Conservation (phyloP, 805 yeast species). For the Ogataea chonburiensis region DNA sequence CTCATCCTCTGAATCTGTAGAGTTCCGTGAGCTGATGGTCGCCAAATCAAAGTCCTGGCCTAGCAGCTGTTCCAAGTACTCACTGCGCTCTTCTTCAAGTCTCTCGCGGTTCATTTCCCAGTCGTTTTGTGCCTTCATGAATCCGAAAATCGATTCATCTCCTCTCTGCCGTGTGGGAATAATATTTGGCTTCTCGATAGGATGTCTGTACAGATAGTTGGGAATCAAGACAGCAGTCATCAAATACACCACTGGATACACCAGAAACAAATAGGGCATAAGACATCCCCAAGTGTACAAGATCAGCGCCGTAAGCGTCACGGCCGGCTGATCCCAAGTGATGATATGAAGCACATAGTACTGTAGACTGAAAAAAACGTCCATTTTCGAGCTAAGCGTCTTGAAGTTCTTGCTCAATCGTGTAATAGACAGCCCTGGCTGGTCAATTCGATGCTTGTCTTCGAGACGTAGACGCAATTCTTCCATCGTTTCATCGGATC, state of each 20-base stretch:
- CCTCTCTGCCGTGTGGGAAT: slow-evolving; percentile 50
- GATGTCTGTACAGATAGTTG: slow-evolving; percentile 68
- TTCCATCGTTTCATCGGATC: slow-evolving; percentile 23
- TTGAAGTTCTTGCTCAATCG: slow-evolving; percentile 57
- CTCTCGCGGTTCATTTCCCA: slow-evolving; percentile 19
- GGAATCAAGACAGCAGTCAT: slow-evolving; percentile 64
- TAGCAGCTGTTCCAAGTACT: slow-evolving; percentile 12
- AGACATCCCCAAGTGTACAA: slow-evolving; percentile 65
- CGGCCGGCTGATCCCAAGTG: slow-evolving; percentile 74
- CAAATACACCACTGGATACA: slow-evolving; percentile 59
- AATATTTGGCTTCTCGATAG: slow-evolving; percentile 46
- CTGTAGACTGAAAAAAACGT: slow-evolving; percentile 57
- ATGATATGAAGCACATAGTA: slow-evolving; percentile 58
- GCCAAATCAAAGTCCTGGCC: slow-evolving; percentile 10
- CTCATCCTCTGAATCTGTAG: slow-evolving; percentile 23
- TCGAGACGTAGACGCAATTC: slow-evolving; percentile 39
- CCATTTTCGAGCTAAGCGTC: slow-evolving; percentile 53
- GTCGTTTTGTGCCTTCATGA: slow-evolving; percentile 22
- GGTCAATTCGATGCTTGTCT: slow-evolving; percentile 44
- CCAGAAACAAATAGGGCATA: slow-evolving; percentile 66
- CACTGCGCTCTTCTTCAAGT: slow-evolving; percentile 10
- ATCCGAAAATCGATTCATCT: slow-evolving; percentile 46
- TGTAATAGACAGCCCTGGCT: slow-evolving; percentile 57
- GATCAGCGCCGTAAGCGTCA: slow-evolving; percentile 60
- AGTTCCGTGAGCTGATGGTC: slow-evolving; percentile 17